Conservation (phyloP, 2,329 filamentous ascomycete species). For the Sarocladium kiliense region DNA sequence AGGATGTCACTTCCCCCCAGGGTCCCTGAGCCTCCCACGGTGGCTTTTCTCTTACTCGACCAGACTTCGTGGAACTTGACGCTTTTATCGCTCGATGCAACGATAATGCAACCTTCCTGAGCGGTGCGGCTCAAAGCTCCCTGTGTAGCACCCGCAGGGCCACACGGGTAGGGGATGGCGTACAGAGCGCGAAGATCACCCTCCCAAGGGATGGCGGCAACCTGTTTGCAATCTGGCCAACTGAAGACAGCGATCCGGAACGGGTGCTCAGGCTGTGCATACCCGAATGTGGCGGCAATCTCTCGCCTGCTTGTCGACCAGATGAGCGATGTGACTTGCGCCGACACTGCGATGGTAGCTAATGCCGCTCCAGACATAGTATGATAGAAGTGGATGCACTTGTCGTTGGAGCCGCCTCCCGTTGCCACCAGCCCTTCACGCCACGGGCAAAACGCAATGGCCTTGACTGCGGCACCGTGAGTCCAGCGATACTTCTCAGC, state of each 20-base stretch:
- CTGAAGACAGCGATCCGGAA: slow-evolving; percentile 88
- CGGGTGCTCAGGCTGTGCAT: slow-evolving; percentile 82
- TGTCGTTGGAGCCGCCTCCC: slow-evolving; percentile 89
- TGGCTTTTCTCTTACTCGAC: slow-evolving; percentile 57
- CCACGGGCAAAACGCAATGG: slow-evolving; percentile 96
- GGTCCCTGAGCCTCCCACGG: slow-evolving; percentile 49
- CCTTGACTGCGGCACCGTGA: slow-evolving; percentile 88
- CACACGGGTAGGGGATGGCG: slow-evolving; percentile 75
- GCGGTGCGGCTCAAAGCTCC: slow-evolving; percentile 18
- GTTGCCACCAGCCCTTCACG: slow-evolving; percentile 81
- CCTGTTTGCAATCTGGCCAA: slow-evolving; percentile 86
- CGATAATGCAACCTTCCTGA: slow-evolving; percentile 65
- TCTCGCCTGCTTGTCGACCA: slow-evolving; percentile 85
- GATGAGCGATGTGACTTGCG: slow-evolving; percentile 88
- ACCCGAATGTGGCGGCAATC: slow-evolving; percentile 91
- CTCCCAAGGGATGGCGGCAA: slow-evolving; percentile 81
- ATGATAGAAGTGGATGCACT: slow-evolving; percentile 94
- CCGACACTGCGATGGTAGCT: slow-evolving; percentile 85
- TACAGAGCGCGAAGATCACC: slow-evolving; percentile 75
- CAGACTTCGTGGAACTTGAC: slow-evolving; percentile 97
- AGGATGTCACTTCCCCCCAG: slow-evolving; percentile 82
- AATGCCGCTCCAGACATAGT: slow-evolving; percentile 75
- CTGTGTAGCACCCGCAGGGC: slow-evolving; percentile 24
- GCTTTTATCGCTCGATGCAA: slow-evolving; percentile 85
- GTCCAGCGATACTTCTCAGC: slow-evolving; percentile 66